phyloP scores from a whole-genome alignment of 2,329 filamentous ascomycete genomes.

The Diaporthe sp. region DNA sequence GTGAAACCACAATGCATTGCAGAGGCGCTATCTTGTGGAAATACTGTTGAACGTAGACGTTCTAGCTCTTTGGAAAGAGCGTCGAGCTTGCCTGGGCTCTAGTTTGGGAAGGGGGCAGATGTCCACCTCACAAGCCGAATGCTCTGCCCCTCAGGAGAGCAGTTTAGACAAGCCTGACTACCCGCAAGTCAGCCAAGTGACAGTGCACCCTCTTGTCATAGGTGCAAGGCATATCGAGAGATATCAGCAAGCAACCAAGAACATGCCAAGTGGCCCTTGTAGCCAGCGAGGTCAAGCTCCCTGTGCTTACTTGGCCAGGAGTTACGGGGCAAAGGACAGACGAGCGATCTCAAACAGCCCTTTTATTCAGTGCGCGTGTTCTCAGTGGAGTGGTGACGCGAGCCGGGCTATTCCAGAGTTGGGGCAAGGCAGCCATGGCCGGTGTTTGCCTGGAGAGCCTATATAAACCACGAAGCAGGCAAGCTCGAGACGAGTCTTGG shows the following conservation, averaged over 20 bases:
- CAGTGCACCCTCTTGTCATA: too few species aligned
- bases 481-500: too few species aligned
- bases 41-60: background rate
- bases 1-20: background rate
- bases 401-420: background rate
- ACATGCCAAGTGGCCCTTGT: background rate
- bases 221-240: background rate
- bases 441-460: background rate
- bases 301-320: background rate
- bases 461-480: background rate
- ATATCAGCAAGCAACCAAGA: background rate
- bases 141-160: background rate
- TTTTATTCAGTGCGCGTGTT: too few species aligned
- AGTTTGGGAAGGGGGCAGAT: too few species aligned
- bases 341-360: background rate
- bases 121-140: background rate
- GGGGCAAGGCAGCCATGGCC: background rate
- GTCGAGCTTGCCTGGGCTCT: too few species aligned
- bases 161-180: background rate
- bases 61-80: background rate
- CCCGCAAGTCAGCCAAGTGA: background rate
- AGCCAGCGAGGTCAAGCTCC: background rate
- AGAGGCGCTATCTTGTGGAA: too few species aligned
- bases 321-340: too few species aligned
- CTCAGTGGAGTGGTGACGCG: background rate